Percentiles rank a stretch among this genome's conserved stretches.
Conservation (phyloP, 2,329 filamentous ascomycete genomes). For the Trichophyton simii region DNA sequence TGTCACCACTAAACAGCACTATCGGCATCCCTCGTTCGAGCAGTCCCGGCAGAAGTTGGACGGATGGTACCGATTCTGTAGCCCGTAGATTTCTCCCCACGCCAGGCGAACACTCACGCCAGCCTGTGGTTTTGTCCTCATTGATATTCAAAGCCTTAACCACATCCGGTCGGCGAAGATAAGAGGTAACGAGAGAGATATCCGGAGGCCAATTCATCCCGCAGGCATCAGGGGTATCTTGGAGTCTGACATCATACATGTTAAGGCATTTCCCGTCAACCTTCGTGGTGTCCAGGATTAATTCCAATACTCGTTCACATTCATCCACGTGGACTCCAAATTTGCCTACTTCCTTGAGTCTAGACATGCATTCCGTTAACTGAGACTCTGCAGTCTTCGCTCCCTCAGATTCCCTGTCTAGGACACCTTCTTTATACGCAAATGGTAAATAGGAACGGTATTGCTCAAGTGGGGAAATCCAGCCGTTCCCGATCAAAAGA, state of each 20-base stretch:
- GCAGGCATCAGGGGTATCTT: constrained; percentile 67
- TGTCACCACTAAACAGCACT: constrained; percentile 80
- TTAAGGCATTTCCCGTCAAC: constrained; percentile 58
- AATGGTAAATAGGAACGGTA: constrained; percentile 78
- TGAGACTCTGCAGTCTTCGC: constrained; percentile 56
- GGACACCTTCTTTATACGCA: constrained; percentile 61
- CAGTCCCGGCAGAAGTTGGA: constrained; percentile 63
- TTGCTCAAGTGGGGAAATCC: constrained; percentile 84
- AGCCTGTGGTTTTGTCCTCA: constrained; percentile 68
- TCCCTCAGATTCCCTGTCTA: constrained; percentile 53
- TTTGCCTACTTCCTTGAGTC: constrained; percentile 46
- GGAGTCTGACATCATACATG: constrained; percentile 92
- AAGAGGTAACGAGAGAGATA: constrained; percentile 62
- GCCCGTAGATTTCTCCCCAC: constrained; percentile 62
- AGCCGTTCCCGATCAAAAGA: constrained; percentile 89
- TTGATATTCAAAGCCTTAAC: constrained; percentile 69
- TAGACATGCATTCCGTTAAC: constrained; percentile 54
- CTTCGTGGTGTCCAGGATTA: constrained; percentile 56
- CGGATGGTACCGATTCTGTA: constrained; percentile 57
- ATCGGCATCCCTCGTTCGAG: constrained; percentile 61
- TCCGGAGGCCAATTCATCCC: constrained; percentile 98
- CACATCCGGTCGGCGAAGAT: constrained; percentile 73
- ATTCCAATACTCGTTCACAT: constrained; percentile 67
- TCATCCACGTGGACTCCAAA: constrained; percentile 52
- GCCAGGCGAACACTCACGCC: constrained; percentile 76